Conservation (phyloP, 2,329 filamentous ascomycete genomes). For the Colletotrichum acutatum region DNA sequence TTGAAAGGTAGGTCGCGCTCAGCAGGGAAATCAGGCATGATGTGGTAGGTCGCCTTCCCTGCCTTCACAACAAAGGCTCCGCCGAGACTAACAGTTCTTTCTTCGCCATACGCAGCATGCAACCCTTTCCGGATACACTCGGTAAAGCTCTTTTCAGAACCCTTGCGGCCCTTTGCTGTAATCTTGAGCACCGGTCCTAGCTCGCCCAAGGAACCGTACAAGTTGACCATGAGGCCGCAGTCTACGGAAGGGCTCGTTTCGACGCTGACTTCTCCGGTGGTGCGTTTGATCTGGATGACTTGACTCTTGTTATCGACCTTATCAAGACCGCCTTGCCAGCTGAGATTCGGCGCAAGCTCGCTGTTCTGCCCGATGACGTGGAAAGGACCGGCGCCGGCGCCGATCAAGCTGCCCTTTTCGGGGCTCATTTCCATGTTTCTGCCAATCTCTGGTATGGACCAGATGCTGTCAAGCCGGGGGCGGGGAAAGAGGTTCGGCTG, state of each 20-base stretch:
- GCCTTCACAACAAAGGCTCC: constrained; percentile 52
- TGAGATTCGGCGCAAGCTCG: constrained; percentile 53
- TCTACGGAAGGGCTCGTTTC: constrained; percentile 42
- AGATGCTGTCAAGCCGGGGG: constrained; percentile 48
- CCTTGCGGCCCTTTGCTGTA: constrained; percentile 43
- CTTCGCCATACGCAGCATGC: constrained; percentile 43
- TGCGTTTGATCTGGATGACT: constrained; percentile 40
- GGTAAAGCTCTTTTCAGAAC: constrained; percentile 44
- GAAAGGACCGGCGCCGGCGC: constrained; percentile 56
- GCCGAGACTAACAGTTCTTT: constrained; percentile 50
- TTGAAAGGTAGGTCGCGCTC: constrained; percentile 41
- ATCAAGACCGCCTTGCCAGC: constrained; percentile 41
- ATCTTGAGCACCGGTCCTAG: constrained; percentile 50
- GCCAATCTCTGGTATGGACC: constrained; percentile 45
- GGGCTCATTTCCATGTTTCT: constrained; percentile 49
- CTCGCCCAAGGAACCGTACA: constrained; percentile 50
- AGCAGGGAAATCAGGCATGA: constrained; percentile 57
- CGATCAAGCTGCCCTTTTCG: constrained; percentile 47
- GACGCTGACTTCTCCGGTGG: constrained; percentile 38
- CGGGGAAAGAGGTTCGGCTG: constrained; percentile 52
- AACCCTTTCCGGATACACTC: constrained; percentile 46
- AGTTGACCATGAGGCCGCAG: constrained; percentile 55
- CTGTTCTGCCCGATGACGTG: constrained; percentile 53
- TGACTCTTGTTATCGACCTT: constrained; percentile 42
- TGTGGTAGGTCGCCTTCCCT: constrained; percentile 51